Base-by-base conservation (phyloP, 2,329 filamentous ascomycete species). In the Penicillium griseofulvum region DNA sequence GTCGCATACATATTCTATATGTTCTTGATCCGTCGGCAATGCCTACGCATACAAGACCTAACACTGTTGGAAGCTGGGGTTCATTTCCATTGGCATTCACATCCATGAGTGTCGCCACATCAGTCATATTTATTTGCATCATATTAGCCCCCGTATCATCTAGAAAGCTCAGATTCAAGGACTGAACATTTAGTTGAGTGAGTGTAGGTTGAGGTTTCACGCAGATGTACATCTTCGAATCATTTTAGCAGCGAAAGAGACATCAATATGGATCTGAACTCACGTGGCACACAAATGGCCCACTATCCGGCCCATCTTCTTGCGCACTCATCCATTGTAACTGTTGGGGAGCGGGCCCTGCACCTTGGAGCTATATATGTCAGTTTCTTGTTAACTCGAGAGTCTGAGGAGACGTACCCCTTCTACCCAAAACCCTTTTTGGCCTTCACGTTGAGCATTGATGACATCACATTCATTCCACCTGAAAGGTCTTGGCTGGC, bases 11-110 rank as follows among this genome's bases (percentile, higher is more conserved):
- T 2, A 16, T 22, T 0, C 5, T 1, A 7, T 16, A 16, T 7
- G 31, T 2, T 5, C 1, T 0, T 19, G 1, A 0, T 2, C 42
- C 42, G 11, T 31, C 3, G 1, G 42, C 42, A 2, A 44, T 0
- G 1, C 0, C 0, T 2, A 33, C 1, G 9, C 1, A 0, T 14
- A 12, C 3, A 14, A 4, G 0, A 8, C 44, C 44, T 24, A 47
- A 12, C 5, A 47, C 1, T 16, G 16, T 10, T 47, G 44, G 42
- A 22, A 1, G 0, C 6, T 28, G 17, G 5, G 28, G 42, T 1
- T 2, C 0, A 14, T 4, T n/a, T 36, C 14, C 19, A 4, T 36
- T 19, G 16, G 2, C 2, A 19, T 44, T 44, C 7, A 1, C 3
- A n/a, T 1, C 5, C 6, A 19, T 0, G 4, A 46, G 16, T 0